Conservation (phyloP, 2,329 filamentous ascomycete species). For the Macroventuria anomochaeta region DNA sequence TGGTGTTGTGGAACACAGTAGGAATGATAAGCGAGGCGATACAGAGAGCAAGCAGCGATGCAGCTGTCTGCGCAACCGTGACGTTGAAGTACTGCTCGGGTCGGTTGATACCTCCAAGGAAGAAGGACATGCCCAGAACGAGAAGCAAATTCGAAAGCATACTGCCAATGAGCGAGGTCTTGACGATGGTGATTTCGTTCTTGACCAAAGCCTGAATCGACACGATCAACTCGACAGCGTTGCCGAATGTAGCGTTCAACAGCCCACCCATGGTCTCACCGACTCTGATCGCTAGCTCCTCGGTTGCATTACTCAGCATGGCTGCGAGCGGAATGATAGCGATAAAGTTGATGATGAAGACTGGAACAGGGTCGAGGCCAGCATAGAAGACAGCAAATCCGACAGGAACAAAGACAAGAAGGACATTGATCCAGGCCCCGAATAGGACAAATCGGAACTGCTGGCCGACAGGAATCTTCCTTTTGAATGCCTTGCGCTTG, state of each 20-base stretch:
- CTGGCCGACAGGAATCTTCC: conserved; percentile 43
- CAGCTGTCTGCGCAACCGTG: conserved; percentile 87
- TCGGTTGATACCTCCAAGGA: conserved; percentile 80
- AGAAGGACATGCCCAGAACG: conserved; percentile 91
- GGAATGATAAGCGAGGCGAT: conserved; percentile 87
- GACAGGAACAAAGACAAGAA: conserved; percentile 78
- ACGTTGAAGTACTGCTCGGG: conserved; percentile 89
- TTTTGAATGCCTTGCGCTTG: conserved; percentile 40
- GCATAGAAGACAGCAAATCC: conserved; percentile 76
- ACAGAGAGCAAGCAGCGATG: conserved; percentile 78
- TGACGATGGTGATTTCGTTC: conserved; percentile 80
- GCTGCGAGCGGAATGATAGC: conserved; percentile 90
- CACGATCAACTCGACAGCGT: conserved; percentile 88
- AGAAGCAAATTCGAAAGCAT: conserved; percentile 90
- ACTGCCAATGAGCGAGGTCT: conserved; percentile 89
- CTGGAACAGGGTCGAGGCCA: conserved; percentile 38
- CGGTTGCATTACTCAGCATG: conserved; percentile 85
- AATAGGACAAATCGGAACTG: conserved; percentile 78
- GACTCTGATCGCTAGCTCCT: conserved; percentile 79
- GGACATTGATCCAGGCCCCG: conserved; percentile 84
- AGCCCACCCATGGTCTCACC: conserved; percentile 89
- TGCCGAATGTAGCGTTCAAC: conserved; percentile 89
- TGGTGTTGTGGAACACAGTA: conserved; percentile 70
- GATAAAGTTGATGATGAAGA: conserved; percentile 92
- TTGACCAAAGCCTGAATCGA: conserved; percentile 82